phyloP scores from a whole-genome alignment of 371 early-diverging fungal species.

The Circinella minor region DNA sequence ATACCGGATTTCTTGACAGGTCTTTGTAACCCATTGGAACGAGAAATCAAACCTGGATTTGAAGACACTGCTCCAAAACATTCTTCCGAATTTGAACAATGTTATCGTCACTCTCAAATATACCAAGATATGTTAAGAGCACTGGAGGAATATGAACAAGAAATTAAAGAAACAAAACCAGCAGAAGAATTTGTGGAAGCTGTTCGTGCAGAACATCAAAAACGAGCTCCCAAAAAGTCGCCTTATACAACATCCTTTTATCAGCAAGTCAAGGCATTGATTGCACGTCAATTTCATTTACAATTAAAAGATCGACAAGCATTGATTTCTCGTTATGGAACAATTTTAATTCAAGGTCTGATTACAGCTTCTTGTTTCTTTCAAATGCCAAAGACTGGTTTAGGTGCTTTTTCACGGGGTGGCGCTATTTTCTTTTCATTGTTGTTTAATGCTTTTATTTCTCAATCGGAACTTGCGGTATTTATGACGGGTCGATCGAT shows the following conservation, averaged over 20 bases:
- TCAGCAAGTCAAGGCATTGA: conserved; percentile 53
- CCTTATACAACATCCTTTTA: conserved; percentile 56
- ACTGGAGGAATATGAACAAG: conserved; percentile 28
- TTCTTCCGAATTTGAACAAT: conserved; percentile 51
- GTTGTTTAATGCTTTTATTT: conserved; percentile 59
- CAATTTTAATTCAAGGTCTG: conserved; percentile 63
- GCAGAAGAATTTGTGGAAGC: conserved; percentile 43
- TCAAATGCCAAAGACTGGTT: conserved; percentile 47
- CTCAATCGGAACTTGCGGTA: conserved; percentile 54
- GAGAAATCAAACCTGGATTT: conserved; percentile 53
- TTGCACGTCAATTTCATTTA: conserved; percentile 55
- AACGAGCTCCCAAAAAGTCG: conserved; percentile 37
- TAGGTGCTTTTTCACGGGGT: conserved; percentile 72
- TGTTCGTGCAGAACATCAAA: conserved; percentile 47
- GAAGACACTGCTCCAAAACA: conserved; percentile 47
- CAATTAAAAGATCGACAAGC: conserved; percentile 51
- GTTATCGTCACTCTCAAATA: conserved; percentile 32
- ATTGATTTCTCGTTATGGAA: conserved; percentile 56
- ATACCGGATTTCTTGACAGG: conserved; percentile 80
- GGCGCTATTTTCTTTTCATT: conserved; percentile 63
- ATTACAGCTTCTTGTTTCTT: conserved; percentile 73
- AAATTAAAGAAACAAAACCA: conserved; percentile 25
- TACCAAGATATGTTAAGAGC: conserved; percentile 32
- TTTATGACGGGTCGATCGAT: conserved; percentile 63
- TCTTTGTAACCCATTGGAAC: conserved; percentile 63